These are phyloP conservation scores for Didymella keratinophila DNA, from an alignment of 2,329 filamentous ascomycete species.

Conservation along the genomic window DNA sequence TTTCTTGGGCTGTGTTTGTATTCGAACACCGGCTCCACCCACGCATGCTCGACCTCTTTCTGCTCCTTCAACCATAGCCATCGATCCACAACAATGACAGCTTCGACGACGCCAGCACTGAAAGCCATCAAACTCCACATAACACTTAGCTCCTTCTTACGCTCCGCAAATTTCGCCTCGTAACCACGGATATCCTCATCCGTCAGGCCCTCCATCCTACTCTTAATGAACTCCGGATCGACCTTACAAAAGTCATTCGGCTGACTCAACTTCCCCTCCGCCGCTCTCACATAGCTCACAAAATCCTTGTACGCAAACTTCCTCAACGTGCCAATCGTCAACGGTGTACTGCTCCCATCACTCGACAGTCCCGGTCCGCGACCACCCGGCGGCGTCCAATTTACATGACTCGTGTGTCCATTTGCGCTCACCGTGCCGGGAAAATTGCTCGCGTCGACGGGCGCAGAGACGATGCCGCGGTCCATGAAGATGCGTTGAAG, in stretches of 20 bases:
- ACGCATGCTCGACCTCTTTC: slow-evolving; percentile 72
- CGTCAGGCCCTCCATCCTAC: slow-evolving; percentile 72
- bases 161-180: slow-evolving; percentile 67
- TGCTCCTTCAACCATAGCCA: slow-evolving; percentile 89
- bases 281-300: slow-evolving; percentile 78
- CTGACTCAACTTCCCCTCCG: slow-evolving; percentile 72
- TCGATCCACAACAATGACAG: slow-evolving; percentile 86
- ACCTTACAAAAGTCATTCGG: slow-evolving; percentile 48
- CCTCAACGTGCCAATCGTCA: slow-evolving; percentile 85
- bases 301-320: slow-evolving; percentile 83
- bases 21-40: slow-evolving; percentile 95
- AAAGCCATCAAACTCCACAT: slow-evolving; percentile 98
- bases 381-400: slow-evolving; percentile 52
- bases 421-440: slow-evolving; percentile 52
- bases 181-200: slow-evolving; percentile 80
- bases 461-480: slow-evolving; percentile 73
- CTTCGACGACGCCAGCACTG: slow-evolving; percentile 87
- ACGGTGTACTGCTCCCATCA: slow-evolving; percentile 71
- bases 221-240: slow-evolving; percentile 61
- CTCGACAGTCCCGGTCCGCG: slow-evolving; percentile 57
- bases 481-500: slow-evolving; percentile 94
- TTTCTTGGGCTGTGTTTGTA: slow-evolving; percentile 87
- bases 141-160: slow-evolving; percentile 82
- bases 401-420: slow-evolving; percentile 44
- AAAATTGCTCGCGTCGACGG: slow-evolving; percentile 42